Evolutionary conservation across 768 basidiomycete genomes (phyloP).

Genomic region (Serendipita indica): DNA sequence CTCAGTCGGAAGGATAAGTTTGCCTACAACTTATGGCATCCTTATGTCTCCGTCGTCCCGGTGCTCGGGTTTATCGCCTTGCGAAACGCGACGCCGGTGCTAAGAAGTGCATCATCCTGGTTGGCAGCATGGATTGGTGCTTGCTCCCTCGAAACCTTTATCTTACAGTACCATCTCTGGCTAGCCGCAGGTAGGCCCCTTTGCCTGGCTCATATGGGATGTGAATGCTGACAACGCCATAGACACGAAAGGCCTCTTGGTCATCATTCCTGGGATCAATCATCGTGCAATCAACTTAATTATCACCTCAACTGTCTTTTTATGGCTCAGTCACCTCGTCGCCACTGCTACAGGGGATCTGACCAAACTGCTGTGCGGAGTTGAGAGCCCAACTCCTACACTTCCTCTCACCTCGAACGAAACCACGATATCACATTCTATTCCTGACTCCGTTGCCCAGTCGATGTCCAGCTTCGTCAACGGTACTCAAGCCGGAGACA

Average conservation of each 20-base stretch:
- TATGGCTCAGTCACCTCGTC: constrained; percentile 65
- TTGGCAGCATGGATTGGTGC: constrained; percentile 70
- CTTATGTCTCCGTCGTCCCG: constrained; percentile 68
- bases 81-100: constrained; percentile 55
- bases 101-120: constrained; percentile 55
- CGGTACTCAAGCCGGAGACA: too few relatives aligned
- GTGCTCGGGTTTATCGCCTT: constrained; percentile 57
- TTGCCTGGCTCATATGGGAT: background rate
- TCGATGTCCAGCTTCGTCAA: background rate
- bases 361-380: constrained; percentile 35
- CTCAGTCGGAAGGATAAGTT: constrained; percentile 64
- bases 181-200: constrained; percentile 35
- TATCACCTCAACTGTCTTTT: constrained; percentile 59
- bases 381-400: constrained; percentile 18
- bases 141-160: constrained; percentile 84
- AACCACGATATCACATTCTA: constrained; percentile 10
- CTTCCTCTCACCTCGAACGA: constrained; percentile 16
- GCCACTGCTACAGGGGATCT: constrained; percentile 61
- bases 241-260: constrained; percentile 67
- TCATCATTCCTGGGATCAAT: constrained; percentile 57
- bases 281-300: constrained; percentile 70
- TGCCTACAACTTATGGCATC: constrained; percentile 75
- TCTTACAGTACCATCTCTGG: constrained; percentile 83
- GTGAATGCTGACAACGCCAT: background rate
- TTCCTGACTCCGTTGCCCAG: constrained; percentile 10